These are phyloP conservation scores for Pseudogymnoascus sp. DNA, from an alignment of 2,329 filamentous ascomycete genomes.

Conservation along the genomic window DNA sequence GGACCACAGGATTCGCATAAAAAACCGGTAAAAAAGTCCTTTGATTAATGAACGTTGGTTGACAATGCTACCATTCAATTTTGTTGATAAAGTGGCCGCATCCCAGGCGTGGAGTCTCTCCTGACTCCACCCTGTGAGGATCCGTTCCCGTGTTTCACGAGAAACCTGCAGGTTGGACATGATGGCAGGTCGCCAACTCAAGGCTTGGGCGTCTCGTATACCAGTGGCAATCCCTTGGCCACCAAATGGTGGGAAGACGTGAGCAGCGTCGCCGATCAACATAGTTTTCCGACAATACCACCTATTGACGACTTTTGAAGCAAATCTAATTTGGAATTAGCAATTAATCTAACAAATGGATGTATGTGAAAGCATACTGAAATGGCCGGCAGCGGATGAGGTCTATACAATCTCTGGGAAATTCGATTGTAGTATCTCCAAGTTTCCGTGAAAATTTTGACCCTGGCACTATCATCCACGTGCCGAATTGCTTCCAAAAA, in stretches of 20 bases:
- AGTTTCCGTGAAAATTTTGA: background rate
- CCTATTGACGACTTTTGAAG: conserved; percentile 25
- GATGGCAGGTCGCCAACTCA: conserved; percentile 19
- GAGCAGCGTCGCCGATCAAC: conserved; percentile 36
- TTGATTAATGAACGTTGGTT: background rate
- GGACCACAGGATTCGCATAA: conserved; percentile 6
- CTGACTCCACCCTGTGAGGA: conserved; percentile 13
- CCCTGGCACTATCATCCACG: background rate
- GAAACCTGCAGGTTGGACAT: background rate
- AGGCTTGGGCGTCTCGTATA: conserved; percentile 14
- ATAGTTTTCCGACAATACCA: conserved; percentile 32
- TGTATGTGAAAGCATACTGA: conserved; percentile 24
- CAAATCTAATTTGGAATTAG: background rate
- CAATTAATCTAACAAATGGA: conserved; percentile 26
- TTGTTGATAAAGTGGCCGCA: background rate
- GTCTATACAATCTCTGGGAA: conserved; percentile 34
- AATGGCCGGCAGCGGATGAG: conserved; percentile 35
- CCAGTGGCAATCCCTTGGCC: conserved; percentile 19
- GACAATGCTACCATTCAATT: conserved; percentile 7
- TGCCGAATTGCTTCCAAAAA: conserved; percentile 6
- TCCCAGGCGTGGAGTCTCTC: conserved; percentile 17
- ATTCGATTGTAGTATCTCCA: conserved; percentile 35
- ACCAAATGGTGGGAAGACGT: conserved; percentile 37
- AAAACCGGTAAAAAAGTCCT: background rate
- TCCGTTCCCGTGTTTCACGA: background rate